phyloP scores from a whole-genome alignment of 176 grass and related monocot genomes.

The Hyparrhenia diplandra region DNA sequence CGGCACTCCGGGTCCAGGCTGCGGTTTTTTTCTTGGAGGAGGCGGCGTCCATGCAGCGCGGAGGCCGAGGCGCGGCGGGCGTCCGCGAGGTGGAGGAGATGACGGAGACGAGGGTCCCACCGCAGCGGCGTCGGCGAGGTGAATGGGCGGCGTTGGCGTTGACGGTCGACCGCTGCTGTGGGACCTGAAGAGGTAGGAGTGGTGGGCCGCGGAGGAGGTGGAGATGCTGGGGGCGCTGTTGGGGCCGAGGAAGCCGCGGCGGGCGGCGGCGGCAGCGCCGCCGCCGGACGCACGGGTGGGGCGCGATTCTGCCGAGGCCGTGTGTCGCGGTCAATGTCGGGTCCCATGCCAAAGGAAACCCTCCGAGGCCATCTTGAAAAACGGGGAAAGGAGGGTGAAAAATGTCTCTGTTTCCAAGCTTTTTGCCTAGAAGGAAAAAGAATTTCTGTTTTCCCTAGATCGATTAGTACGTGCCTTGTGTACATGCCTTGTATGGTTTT shows the following conservation, averaged over 20 bases:
- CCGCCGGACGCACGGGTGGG: conserved; percentile 53
- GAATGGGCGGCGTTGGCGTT: conserved; percentile 14
- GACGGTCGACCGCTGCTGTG: conserved; percentile 53
- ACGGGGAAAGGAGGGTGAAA: neutral
- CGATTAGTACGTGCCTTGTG: no score
- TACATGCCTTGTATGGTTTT: no score
- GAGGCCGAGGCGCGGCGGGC: conserved; percentile 37
- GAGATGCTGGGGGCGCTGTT: conserved; percentile 50
- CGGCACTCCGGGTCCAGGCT: conserved; percentile 33
- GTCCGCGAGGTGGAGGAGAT: conserved; percentile 62
- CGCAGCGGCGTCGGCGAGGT: conserved; percentile 6
- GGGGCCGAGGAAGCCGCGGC: conserved; percentile 18
- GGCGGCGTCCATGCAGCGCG: conserved; percentile 35
- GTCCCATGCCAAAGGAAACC: conserved; percentile 16
- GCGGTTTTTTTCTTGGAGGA: conserved; percentile 32
- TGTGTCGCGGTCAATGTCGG: conserved; percentile 40
- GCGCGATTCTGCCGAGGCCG: conserved; percentile 50
- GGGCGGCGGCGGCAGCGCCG: conserved; percentile 36
- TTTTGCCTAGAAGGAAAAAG: no score
- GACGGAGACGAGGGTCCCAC: neutral
- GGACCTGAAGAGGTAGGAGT: conserved; percentile 48
- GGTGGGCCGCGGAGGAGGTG: conserved; percentile 70
- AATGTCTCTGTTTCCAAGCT: no score
- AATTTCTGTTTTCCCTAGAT: no score
- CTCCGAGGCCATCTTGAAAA: conserved; percentile 29